Evolutionary conservation across 2,329 filamentous ascomycete genomes (phyloP).

Genomic region (Fusarium solani-melongenae): DNA sequence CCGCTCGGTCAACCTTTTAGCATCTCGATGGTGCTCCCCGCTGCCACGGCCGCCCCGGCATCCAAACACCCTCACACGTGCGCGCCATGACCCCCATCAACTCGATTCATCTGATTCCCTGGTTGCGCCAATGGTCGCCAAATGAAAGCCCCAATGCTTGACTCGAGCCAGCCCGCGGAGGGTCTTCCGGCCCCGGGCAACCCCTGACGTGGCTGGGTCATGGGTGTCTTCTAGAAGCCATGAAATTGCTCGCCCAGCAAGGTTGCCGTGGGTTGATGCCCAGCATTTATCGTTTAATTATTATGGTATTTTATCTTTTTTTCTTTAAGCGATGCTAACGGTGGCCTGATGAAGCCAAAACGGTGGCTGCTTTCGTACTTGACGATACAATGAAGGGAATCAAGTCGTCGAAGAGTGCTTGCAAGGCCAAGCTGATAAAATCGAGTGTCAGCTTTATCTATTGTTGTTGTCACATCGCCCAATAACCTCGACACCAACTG

Average conservation of each 20-base stretch:
- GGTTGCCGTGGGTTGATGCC: constrained; percentile 23
- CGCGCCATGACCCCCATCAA: constrained; percentile 20
- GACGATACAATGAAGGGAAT: not conserved
- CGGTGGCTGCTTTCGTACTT: constrained; percentile 28
- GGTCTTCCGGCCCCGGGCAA: constrained; percentile 34
- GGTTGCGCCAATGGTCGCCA: constrained; percentile 11
- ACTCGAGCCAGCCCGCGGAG: constrained; percentile 37
- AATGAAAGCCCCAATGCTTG: constrained; percentile 20
- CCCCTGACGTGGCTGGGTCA: constrained; percentile 35
- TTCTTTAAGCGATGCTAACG: constrained; percentile 25
- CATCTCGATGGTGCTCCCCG: constrained; percentile 1
- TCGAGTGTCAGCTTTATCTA: not conserved
- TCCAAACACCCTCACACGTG: constrained; percentile 37
- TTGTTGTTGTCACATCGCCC: not conserved
- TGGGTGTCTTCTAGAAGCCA: constrained; percentile 42
- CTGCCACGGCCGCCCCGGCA: constrained; percentile 13
- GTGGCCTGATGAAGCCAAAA: constrained; percentile 29
- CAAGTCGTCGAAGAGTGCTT: not conserved
- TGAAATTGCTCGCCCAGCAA: constrained; percentile 29
- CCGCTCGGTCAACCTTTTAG: constrained; percentile 25
- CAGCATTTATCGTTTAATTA: constrained; percentile 26
- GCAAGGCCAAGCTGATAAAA: not conserved
- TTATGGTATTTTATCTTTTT: constrained; percentile 28
- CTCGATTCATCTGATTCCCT: constrained; percentile 30
- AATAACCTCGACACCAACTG: not conserved